A percentile compares a stretch with the other conserved stretches of the same genome.
These are phyloP conservation scores for Obelidium mucronatum DNA, from an alignment of 192 early-diverging fungal species.

Conservation along the genomic window DNA sequence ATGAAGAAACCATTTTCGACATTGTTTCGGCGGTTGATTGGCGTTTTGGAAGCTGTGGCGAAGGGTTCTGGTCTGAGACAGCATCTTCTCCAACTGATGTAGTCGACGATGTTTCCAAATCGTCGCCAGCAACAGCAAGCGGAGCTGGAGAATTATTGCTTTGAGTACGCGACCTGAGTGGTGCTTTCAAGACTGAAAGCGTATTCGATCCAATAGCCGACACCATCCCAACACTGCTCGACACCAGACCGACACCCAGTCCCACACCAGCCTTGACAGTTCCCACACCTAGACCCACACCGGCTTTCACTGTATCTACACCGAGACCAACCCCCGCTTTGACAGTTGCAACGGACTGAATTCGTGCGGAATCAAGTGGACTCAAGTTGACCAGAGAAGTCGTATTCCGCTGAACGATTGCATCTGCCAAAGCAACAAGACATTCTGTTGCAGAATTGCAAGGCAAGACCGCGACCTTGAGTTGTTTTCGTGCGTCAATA, in stretches of 20 bases:
- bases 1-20: constrained; percentile 10
- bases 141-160: not conserved
- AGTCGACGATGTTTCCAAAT: not conserved
- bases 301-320: not conserved
- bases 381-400: not conserved
- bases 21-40: not conserved
- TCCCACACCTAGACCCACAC: not conserved
- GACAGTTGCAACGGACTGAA: not conserved
- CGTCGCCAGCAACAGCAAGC: not conserved
- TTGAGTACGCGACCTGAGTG: not conserved
- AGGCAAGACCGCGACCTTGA: constrained; percentile 14
- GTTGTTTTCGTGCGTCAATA: not conserved
- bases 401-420: not conserved
- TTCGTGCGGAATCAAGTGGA: not conserved
- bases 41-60: not conserved
- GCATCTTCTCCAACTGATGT: not conserved
- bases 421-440: constrained; percentile 10
- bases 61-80: not conserved
- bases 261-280: constrained; percentile 26
- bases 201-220: constrained; percentile 16
- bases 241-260: not conserved
- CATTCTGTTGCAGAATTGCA: not conserved
- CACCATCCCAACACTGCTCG: not conserved
- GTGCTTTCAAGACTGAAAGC: not conserved
- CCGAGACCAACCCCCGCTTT: constrained; percentile 1